Conservation (phyloP, 305 asterid genomes). For the Fraxinus platypoda region DNA sequence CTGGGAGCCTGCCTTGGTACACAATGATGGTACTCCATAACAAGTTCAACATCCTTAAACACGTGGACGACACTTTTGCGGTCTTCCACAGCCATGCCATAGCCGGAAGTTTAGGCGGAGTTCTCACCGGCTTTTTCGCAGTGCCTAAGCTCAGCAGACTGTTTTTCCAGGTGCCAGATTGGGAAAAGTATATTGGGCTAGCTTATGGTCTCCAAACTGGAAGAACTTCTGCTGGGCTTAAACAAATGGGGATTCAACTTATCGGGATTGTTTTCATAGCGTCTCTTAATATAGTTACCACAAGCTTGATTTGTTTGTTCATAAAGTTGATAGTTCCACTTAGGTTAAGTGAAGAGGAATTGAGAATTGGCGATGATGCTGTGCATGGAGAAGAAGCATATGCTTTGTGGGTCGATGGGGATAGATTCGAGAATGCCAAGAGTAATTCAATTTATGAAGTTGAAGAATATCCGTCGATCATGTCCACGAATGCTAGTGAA, state of each 20-base stretch:
- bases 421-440: slow-evolving; percentile 36
- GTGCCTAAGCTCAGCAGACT: slow-evolving; percentile 44
- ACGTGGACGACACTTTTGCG: slow-evolving; percentile 46
- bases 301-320: slow-evolving; percentile 41
- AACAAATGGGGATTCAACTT: slow-evolving; percentile 44
- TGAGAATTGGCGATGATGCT: slow-evolving; percentile 40
- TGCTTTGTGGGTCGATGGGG: slow-evolving; percentile 30
- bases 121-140: slow-evolving; percentile 48
- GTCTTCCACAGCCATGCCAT: slow-evolving; percentile 59
- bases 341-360: slow-evolving; percentile 38
- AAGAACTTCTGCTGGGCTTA: slow-evolving; percentile 29
- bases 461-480: slow-evolving; percentile 45
- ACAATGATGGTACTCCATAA: slow-evolving; percentile 42
- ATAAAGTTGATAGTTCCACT: slow-evolving; percentile 38
- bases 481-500: slow-evolving; percentile 32
- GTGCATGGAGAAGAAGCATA: slow-evolving; percentile 57
- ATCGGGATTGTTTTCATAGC: slow-evolving; percentile 37
- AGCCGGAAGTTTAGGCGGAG: slow-evolving; percentile 49
- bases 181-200: slow-evolving; percentile 48
- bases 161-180: slow-evolving; percentile 38
- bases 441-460: slow-evolving; percentile 40
- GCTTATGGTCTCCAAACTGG: slow-evolving; percentile 41
- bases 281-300: slow-evolving; percentile 36
- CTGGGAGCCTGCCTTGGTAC: slow-evolving; percentile 62
- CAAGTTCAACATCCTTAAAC: slow-evolving; percentile 27